Conservation (phyloP, 2,329 filamentous ascomycete species). For the Coleophoma cylindrospora region DNA sequence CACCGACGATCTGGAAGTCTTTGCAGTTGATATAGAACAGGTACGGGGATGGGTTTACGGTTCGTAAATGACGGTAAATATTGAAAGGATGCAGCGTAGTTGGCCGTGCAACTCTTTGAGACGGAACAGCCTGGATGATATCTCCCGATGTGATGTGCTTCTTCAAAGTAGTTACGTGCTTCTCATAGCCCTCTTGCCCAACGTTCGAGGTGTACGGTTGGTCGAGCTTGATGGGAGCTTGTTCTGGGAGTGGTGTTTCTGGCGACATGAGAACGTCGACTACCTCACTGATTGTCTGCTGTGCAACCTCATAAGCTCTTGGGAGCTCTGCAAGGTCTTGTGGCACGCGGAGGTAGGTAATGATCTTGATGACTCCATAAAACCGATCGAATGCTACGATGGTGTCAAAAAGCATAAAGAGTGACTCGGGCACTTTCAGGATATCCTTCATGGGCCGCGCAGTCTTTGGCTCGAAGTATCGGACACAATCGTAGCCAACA, state of each 20-base stretch:
- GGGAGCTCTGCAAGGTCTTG: conserved; percentile 51
- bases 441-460: conserved; percentile 82
- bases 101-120: conserved; percentile 84
- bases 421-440: conserved; percentile 81
- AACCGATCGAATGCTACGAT: conserved; percentile 94
- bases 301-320: conserved; percentile 65
- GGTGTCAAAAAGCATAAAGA: conserved; percentile 97
- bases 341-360: conserved; percentile 80
- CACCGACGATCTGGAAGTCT: conserved; percentile 92
- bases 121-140: conserved; percentile 97
- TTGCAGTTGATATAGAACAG: conserved; percentile 92
- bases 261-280: conserved; percentile 68
- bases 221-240: conserved; percentile 66
- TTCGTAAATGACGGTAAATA: conserved; percentile 91
- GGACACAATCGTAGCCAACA: conserved; percentile 94
- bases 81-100: conserved; percentile 95
- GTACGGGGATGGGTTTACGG: conserved; percentile 96
- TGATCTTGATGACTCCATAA: conserved; percentile 86
- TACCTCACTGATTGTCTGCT: conserved; percentile 57
- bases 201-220: conserved; percentile 90
- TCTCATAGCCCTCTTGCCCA: conserved; percentile 81
- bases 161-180: conserved; percentile 82
- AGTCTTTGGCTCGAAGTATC: conserved; percentile 98
- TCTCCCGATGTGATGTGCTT: conserved; percentile 86
- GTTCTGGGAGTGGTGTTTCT: conserved; percentile 71